phyloP scores from a whole-genome alignment of 176 grass and related monocot genomes.

The Puya raimondii region DNA sequence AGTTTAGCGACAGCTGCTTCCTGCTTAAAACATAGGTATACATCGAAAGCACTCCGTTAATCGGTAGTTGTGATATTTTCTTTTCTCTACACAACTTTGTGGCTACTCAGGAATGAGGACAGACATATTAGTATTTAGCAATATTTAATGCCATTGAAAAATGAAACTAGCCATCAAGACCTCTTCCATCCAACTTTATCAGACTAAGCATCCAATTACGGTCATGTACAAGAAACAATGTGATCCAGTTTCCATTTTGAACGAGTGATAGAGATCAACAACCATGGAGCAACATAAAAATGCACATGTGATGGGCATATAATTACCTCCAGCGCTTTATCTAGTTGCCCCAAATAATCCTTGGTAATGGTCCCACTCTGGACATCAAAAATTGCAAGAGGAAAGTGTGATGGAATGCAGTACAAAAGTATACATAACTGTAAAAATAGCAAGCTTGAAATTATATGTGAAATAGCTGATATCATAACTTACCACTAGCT shows the following conservation, averaged over 20 bases:
- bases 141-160: no score
- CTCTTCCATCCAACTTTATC: not conserved
- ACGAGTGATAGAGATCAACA: not conserved
- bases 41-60: no score
- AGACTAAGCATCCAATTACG: not conserved
- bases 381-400: conserved; percentile 19
- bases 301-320: not conserved
- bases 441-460: not conserved
- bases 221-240: not conserved
- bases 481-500: conserved; percentile 51
- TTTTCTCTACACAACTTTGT: no score
- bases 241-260: not conserved
- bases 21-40: no score
- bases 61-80: no score
- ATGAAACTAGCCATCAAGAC: no score
- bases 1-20: no score
- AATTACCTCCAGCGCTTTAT: conserved; percentile 70
- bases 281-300: not conserved
- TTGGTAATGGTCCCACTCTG: conserved; percentile 76
- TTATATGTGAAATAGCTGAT: not conserved
- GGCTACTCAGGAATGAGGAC: not conserved
- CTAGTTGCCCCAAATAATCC: conserved; percentile 79
- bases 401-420: conserved; percentile 4
- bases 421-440: conserved; percentile 12
- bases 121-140: no score